phyloP scores from a whole-genome alignment of 2,329 filamentous ascomycete genomes.

The Penicillium sumatraense region DNA sequence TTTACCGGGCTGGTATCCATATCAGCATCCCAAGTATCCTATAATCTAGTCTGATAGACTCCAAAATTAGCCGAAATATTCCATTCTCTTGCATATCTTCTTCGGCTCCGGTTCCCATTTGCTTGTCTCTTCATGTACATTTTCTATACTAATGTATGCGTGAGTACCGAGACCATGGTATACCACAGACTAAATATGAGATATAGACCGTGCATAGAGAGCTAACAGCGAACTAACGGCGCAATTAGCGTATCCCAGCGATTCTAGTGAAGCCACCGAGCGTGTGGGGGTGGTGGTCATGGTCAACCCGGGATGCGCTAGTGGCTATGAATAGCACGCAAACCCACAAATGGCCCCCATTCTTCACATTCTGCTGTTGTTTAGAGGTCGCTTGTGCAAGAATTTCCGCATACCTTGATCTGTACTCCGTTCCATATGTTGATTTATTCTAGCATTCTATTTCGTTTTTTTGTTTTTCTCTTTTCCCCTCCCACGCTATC shows the following conservation, averaged over 20 bases:
- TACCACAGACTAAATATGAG: neutral
- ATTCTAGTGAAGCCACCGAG: neutral
- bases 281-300: neutral
- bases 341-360: neutral
- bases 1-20: neutral
- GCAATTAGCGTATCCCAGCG: neutral
- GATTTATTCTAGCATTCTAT: too few species aligned
- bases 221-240: neutral
- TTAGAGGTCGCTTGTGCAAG: too few species aligned
- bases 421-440: too few species aligned
- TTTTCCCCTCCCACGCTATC: neutral
- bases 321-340: neutral
- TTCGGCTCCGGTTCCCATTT: neutral
- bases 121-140: neutral
- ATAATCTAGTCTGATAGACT: too few species aligned
- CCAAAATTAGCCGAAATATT: slow-evolving; percentile 1
- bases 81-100: neutral
- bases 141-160: too few species aligned
- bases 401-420: too few species aligned
- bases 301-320: neutral
- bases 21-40: neutral
- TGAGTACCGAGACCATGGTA: slow-evolving; percentile 1
- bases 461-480: too few species aligned
- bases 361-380: too few species aligned
- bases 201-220: neutral